These are phyloP conservation scores for Xanthoceras sorbifolium DNA, from an alignment of 345 rosid genomes.

Conservation along the genomic window DNA sequence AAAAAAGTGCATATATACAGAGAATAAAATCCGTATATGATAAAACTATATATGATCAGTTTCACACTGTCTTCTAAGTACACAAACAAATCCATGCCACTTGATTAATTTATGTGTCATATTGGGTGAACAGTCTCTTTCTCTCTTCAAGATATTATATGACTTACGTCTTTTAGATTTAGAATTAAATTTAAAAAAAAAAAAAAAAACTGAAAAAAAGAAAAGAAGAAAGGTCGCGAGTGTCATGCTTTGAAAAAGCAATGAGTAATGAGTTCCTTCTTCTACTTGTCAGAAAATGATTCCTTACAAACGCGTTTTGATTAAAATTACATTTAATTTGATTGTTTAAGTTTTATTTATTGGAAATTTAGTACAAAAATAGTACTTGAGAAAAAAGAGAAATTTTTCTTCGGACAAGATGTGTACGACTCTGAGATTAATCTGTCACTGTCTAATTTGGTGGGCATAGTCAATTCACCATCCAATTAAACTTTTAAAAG, in stretches of 20 bases:
- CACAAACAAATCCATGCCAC: not conserved
- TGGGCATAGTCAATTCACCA: not conserved
- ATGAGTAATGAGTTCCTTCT: not conserved
- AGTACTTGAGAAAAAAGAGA: not conserved
- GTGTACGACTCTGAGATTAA: not conserved
- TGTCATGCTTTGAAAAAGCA: not conserved
- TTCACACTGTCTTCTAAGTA: not conserved
- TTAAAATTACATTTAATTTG: not conserved
- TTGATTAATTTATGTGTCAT: not conserved
- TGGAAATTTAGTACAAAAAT: not conserved
- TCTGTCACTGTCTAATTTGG: constrained; percentile 12
- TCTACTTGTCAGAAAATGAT: not conserved
- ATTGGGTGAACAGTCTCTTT: not conserved
- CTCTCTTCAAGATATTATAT: too few relatives aligned
- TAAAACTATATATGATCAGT: not conserved
- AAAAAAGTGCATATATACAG: not conserved
- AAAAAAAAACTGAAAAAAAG: not conserved
- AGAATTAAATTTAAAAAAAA: not conserved
- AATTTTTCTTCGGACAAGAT: not conserved
- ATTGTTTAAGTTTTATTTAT: not conserved
- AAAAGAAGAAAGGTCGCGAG: not conserved
- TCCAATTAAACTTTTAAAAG: not conserved
- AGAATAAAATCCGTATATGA: not conserved
- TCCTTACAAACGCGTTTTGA: not conserved
- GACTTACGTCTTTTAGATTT: too few relatives aligned